A percentile compares a stretch with the other conserved stretches of the same genome.
phyloP scores from a whole-genome alignment of 2,329 filamentous ascomycete species.

The Pseudophaeomoniella oleicola region DNA sequence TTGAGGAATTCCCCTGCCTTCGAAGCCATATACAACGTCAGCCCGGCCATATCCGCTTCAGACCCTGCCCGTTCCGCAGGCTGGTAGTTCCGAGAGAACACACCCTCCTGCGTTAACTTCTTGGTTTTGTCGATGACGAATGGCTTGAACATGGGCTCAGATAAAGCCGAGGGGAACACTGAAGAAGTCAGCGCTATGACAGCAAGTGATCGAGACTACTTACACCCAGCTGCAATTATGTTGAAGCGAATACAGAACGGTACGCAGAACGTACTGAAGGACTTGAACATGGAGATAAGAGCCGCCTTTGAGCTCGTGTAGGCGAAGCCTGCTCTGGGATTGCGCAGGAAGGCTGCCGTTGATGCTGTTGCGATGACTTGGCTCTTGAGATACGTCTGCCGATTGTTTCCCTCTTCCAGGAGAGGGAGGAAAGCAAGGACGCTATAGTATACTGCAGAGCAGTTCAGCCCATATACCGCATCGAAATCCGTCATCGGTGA shows the following conservation, averaged over 20 bases:
- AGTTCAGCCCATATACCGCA: conserved; percentile 21
- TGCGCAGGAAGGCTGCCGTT: conserved; percentile 10
- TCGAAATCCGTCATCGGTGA: conserved; percentile 22
- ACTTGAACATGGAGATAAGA: conserved; percentile 9
- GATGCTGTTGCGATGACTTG: conserved; percentile 14
- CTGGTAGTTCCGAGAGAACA: conserved; percentile 2
- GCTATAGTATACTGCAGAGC: conserved; percentile 25
- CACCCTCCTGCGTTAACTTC: too few relatives aligned
- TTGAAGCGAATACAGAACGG: conserved; percentile 11
- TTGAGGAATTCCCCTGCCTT: conserved; percentile 52
- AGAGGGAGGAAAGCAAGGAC: conserved; percentile 24
- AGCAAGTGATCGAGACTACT: conserved; percentile 2
- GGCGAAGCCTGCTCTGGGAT: conserved; percentile 8
- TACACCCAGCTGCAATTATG: conserved; percentile 12
- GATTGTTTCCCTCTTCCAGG: conserved; percentile 24
- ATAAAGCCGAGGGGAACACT: conserved; percentile 1
- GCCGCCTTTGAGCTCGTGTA: conserved; percentile 13
- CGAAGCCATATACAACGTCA: conserved; percentile 50
- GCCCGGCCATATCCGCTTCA: conserved; percentile 49
- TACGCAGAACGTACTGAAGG: conserved; percentile 8
- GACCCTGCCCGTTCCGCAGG: conserved; percentile 43
- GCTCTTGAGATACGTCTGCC: conserved; percentile 8
- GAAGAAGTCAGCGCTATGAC: neutral
- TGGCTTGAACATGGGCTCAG: neutral
- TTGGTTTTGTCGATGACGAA: neutral